phyloP scores from a whole-genome alignment of 2,329 filamentous ascomycete genomes.

The Thielaviopsis punctulata region DNA sequence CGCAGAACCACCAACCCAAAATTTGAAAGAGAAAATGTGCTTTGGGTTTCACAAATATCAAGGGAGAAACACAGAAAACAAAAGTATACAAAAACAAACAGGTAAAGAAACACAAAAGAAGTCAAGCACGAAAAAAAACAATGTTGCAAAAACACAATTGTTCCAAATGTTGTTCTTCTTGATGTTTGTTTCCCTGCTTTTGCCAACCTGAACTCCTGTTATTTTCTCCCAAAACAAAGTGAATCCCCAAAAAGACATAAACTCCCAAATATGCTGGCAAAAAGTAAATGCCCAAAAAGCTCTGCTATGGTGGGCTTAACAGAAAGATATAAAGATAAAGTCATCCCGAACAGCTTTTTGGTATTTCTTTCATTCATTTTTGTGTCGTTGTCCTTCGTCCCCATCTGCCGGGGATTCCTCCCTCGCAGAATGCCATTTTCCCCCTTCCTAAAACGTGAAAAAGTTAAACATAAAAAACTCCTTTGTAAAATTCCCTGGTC shows the following conservation, averaged over 20 bases:
- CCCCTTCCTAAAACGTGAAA: background rate
- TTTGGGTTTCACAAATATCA: no score
- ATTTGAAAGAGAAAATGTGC: no score
- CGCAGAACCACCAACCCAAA: no score
- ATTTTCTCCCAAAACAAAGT: background rate
- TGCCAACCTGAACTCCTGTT: background rate
- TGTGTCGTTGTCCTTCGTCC: constrained; percentile 9
- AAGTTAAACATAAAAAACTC: background rate
- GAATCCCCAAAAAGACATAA: background rate
- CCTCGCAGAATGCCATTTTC: background rate
- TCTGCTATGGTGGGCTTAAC: constrained; percentile 13
- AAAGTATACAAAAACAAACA: background rate
- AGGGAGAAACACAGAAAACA: no score
- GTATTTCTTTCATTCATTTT: constrained; percentile 12
- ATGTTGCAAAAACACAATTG: background rate
- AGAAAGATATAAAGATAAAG: constrained; percentile 21
- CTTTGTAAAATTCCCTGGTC: background rate
- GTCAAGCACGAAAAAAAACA: background rate
- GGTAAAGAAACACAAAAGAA: background rate
- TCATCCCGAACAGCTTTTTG: constrained; percentile 23
- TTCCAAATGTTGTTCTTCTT: background rate
- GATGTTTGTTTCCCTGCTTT: background rate
- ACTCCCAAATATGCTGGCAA: background rate
- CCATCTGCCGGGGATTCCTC: background rate
- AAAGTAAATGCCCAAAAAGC: background rate